A percentile compares a stretch with the other conserved stretches of the same genome.
phyloP scores from a whole-genome alignment of 2,329 filamentous ascomycete genomes.

The Pseudomassariella vexata region DNA sequence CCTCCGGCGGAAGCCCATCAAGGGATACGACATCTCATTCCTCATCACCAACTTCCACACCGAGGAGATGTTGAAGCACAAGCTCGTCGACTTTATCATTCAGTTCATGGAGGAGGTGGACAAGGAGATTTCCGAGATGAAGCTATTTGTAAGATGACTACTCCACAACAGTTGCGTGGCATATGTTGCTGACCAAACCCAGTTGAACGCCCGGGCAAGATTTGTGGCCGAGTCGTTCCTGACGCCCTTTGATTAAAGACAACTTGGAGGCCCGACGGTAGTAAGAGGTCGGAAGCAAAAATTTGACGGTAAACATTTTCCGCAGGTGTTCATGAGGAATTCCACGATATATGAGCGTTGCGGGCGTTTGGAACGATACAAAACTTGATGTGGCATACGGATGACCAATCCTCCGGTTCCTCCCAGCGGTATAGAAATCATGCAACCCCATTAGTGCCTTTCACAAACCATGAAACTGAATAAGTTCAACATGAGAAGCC shows the following conservation, averaged over 20 bases:
- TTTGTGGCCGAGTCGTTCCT: conserved; percentile 98
- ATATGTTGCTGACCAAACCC: no score
- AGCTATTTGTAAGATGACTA: conserved; percentile 84
- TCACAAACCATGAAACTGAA: no score
- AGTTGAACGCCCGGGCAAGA: conserved; percentile 94
- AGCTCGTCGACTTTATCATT: conserved; percentile 98
- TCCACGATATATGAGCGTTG: no score
- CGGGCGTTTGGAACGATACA: conserved; percentile 7
- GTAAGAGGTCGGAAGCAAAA: no score
- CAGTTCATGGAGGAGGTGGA: conserved; percentile 99
- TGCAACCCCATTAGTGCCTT: no score
- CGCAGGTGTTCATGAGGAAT: no score
- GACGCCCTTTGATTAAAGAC: no score
- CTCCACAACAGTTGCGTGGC: no score
- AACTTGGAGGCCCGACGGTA: no score
- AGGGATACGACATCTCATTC: conserved; percentile 98
- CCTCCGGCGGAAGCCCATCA: conserved; percentile 87
- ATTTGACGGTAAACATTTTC: no score
- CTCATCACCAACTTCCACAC: conserved; percentile 98
- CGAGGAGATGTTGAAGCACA: conserved; percentile 98
- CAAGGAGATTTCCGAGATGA: conserved; percentile 99
- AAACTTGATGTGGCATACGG: conserved; percentile 8
- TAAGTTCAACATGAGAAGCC: no score
- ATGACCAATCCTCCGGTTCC: not conserved
- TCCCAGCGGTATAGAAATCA: no score